phyloP scores from a whole-genome alignment of 2,329 filamentous ascomycete species.

The Dendrostoma leiphaemia region DNA sequence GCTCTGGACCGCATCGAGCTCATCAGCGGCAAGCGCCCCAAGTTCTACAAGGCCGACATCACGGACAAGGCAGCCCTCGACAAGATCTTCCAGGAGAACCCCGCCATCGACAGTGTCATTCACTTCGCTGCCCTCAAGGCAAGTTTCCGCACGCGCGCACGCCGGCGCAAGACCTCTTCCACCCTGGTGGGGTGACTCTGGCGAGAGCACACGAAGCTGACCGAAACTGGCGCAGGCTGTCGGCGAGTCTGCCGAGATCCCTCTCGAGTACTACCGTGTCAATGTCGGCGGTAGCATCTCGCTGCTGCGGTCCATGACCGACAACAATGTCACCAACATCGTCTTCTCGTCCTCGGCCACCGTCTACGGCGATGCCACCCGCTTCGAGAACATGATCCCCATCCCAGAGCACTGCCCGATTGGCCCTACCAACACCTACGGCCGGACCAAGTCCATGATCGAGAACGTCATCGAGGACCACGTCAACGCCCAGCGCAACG shows the following conservation, averaged over 20 bases:
- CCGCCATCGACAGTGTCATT: slow-evolving; percentile 95
- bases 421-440: slow-evolving; percentile 95
- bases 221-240: slow-evolving; percentile 64
- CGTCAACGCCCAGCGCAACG: slow-evolving; percentile 81
- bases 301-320: slow-evolving; percentile 82
- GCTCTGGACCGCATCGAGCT: slow-evolving; percentile 93
- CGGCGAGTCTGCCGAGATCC: slow-evolving; percentile 89
- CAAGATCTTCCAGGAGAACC: slow-evolving; percentile 82
- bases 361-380: slow-evolving; percentile 96
- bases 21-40: slow-evolving; percentile 82
- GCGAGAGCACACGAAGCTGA: background rate
- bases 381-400: slow-evolving; percentile 96
- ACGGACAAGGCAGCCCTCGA: slow-evolving; percentile 82
- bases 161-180: background rate
- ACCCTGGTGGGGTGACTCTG: background rate
- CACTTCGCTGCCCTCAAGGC: slow-evolving; percentile 98
- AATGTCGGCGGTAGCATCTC: slow-evolving; percentile 92
- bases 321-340: slow-evolving; percentile 90
- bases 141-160: slow-evolving; percentile 32
- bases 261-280: slow-evolving; percentile 95
- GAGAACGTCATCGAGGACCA: slow-evolving; percentile 91
- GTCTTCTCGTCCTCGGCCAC: slow-evolving; percentile 98
- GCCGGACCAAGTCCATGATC: slow-evolving; percentile 90
- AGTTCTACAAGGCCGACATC: slow-evolving; percentile 83
- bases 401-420: slow-evolving; percentile 97